Percentiles rank a stretch among this genome's conserved stretches.
Evolutionary conservation across 495 filamentous ascomycete genomes (phyloP).

Genomic region (Xylaria longipes): DNA sequence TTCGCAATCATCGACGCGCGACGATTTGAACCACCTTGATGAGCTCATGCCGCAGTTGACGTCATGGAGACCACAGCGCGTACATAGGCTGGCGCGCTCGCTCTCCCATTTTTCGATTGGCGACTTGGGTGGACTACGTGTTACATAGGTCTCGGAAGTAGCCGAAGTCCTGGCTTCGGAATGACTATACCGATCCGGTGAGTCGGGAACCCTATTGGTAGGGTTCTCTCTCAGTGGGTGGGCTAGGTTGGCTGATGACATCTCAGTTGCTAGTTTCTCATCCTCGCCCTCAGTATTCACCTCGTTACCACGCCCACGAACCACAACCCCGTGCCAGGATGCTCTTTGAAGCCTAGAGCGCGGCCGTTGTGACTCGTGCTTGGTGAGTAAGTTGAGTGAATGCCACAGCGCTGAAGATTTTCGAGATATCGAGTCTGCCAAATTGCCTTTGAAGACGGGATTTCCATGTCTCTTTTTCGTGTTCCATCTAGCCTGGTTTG

Average conservation of each 20-base stretch:
- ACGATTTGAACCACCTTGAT: not conserved
- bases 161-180: constrained; percentile 44
- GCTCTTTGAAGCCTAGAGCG: not conserved
- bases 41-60: not conserved
- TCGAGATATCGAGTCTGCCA: not conserved
- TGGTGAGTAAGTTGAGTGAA: not conserved
- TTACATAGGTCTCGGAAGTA: constrained; percentile 57
- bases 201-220: not conserved
- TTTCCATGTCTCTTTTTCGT: not conserved
- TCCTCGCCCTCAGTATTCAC: constrained; percentile 37
- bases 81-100: not conserved
- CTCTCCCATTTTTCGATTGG: constrained; percentile 1
- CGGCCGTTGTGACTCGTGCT: not conserved
- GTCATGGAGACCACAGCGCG: not conserved
- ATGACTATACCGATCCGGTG: constrained; percentile 25
- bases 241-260: not conserved
- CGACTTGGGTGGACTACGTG: constrained; percentile 5
- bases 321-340: constrained; percentile 48
- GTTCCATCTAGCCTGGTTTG: constrained; percentile 27
- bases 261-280: not conserved
- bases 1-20: not conserved
- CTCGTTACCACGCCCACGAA: constrained; percentile 53
- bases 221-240: constrained; percentile 14
- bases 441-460: not conserved
- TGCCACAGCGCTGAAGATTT: not conserved